Evolutionary conservation across 495 filamentous ascomycete genomes (phyloP), one percentile per base, ranked within the genome.

Genomic region (Tricharina praecox): DNA sequence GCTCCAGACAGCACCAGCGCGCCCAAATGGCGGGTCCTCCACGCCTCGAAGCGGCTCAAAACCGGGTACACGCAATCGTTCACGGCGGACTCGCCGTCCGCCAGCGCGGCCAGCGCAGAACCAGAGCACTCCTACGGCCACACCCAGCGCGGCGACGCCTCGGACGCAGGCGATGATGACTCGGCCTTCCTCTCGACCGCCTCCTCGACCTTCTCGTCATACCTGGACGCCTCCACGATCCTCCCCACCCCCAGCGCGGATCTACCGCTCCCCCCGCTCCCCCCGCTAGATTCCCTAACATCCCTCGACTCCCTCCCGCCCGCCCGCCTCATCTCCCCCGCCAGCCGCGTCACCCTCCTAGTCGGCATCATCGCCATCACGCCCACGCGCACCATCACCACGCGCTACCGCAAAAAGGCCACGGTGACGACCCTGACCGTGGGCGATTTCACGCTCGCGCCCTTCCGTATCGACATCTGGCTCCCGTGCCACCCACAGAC

Each of bases 391-490:
- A 70, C 68, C 19, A 66, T 80, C 33, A 64, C 64, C 21, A 60
- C 45, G 32, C 43, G 43, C 23, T 59, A 48, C 23, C 20, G 49
- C 20, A 43, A 30, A 35, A 23, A 36, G 32, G 33, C 49, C 19
- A 56, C 60, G 0, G 63, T 76, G 32, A 66, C 58, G 46, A 76
- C 73, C 1, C 60, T 92, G 3, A 68, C 85, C 1, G 82, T 94
- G 1, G 86, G 81, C 10, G 88, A 96, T 57, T 85, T 93, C 47
- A 90, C 85, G 1, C 74, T 70, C 41, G 76, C 81, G 10, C 82
- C 82, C 11, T 93, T 95, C 61, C 73, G 69, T 10, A 65, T 95
- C 49, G 88, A 79, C 23, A 80, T 94, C 52, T 95, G 88, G 88
- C 67, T 93, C 11, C 51, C 60, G 47, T 9, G 24, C 19, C 49